A percentile compares a stretch with the other conserved stretches of the same genome.
phyloP scores from a whole-genome alignment of 495 filamentous ascomycete species.

The Neurospora sp. region DNA sequence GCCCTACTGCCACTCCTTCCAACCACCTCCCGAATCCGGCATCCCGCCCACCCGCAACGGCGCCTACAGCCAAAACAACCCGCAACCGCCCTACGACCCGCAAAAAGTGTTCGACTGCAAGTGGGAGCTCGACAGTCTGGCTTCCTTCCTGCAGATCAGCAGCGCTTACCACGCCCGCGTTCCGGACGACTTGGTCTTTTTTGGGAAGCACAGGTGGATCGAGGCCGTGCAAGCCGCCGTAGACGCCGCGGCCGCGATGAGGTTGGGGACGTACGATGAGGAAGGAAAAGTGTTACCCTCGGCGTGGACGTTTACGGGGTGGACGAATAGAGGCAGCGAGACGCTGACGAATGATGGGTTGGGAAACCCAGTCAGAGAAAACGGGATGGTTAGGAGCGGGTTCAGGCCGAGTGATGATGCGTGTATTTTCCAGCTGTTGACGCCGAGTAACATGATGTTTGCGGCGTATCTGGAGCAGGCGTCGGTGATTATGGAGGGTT shows the following conservation, averaged over 20 bases:
- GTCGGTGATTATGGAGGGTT: conserved; percentile 40
- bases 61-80: conserved; percentile 36
- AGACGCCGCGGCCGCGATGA: conserved; percentile 48
- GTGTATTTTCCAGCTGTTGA: conserved; percentile 47
- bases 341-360: conserved; percentile 52
- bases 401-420: conserved; percentile 56
- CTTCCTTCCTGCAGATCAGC: conserved; percentile 51
- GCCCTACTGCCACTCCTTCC: conserved; percentile 54
- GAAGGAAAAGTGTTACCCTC: conserved; percentile 42
- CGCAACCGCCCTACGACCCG: conserved; percentile 38
- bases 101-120: conserved; percentile 51
- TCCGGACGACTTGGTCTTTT: conserved; percentile 41
- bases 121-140: conserved; percentile 53
- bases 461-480: conserved; percentile 44
- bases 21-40: conserved; percentile 45
- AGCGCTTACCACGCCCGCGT: conserved; percentile 47
- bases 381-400: conserved; percentile 50
- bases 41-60: conserved; percentile 38
- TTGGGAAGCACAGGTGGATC: conserved; percentile 51
- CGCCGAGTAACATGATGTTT: conserved; percentile 59
- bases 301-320: conserved; percentile 48
- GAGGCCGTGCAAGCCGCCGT: conserved; percentile 44
- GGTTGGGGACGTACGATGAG: conserved; percentile 43
- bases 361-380: conserved; percentile 49
- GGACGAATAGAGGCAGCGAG: conserved; percentile 46